phyloP scores from a whole-genome alignment of 495 filamentous ascomycete genomes.

The Pseudoneurospora amorphoporcata region DNA sequence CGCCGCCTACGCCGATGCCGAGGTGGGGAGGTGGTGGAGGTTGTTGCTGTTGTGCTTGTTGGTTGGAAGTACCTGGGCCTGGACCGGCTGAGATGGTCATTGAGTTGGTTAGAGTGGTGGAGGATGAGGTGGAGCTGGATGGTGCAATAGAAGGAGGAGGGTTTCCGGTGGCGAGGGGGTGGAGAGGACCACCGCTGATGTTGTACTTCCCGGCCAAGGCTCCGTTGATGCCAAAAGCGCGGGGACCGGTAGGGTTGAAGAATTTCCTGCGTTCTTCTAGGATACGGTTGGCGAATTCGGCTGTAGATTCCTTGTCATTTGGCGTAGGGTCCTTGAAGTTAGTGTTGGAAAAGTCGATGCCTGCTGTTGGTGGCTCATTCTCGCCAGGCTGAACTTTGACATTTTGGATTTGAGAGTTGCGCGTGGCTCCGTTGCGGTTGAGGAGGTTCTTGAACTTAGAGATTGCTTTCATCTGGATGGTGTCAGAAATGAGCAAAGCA shows the following conservation, averaged over 20 bases:
- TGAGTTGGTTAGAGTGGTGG: neutral
- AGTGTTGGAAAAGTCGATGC: slow-evolving; percentile 33
- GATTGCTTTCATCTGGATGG: slow-evolving; percentile 76
- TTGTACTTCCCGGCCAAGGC: neutral
- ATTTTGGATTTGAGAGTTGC: slow-evolving; percentile 19
- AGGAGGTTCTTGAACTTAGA: slow-evolving; percentile 62
- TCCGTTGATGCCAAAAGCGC: slow-evolving; percentile 7
- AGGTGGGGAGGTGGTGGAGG: slow-evolving; percentile 45
- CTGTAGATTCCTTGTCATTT: slow-evolving; percentile 20
- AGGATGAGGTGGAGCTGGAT: neutral
- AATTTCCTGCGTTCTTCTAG: slow-evolving; percentile 27
- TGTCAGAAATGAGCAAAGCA: slow-evolving; percentile 2
- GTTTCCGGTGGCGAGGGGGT: slow-evolving; percentile 59
- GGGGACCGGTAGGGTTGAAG: slow-evolving; percentile 15
- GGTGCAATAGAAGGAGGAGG: slow-evolving; percentile 12
- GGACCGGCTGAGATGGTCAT: neutral
- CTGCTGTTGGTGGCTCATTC: slow-evolving; percentile 9
- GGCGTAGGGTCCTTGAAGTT: neutral
- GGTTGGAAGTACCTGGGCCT: neutral
- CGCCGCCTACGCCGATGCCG: slow-evolving; percentile 56
- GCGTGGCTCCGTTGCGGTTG: slow-evolving; percentile 2
- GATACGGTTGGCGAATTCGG: slow-evolving; percentile 30
- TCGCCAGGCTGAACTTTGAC: slow-evolving; percentile 1
- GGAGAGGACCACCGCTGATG: slow-evolving; percentile 10
- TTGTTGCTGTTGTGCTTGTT: neutral